Percentiles rank a stretch among this genome's conserved stretches.
Evolutionary conservation across 2,329 filamentous ascomycete genomes (phyloP).

Genomic region (Trichophyton simii): DNA sequence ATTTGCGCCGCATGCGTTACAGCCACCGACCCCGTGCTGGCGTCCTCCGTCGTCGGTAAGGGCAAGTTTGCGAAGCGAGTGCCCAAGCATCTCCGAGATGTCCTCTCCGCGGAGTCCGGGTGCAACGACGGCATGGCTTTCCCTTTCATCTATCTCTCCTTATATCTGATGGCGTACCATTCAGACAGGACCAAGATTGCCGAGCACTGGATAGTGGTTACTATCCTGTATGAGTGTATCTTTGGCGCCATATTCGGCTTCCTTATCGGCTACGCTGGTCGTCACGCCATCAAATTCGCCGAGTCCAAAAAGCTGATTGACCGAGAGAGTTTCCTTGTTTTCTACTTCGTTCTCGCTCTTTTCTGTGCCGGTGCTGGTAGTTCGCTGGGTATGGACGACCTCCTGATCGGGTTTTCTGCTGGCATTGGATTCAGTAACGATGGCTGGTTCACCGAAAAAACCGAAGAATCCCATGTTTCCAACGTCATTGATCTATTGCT

Average conservation of each 20-base stretch:
- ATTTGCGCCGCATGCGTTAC: slow-evolving; percentile 86
- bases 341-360: slow-evolving; percentile 92
- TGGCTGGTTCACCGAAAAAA: slow-evolving; percentile 97
- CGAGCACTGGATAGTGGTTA: slow-evolving; percentile 78
- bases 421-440: slow-evolving; percentile 99
- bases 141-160: slow-evolving; percentile 83
- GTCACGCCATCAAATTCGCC: slow-evolving; percentile 78
- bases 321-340: slow-evolving; percentile 92
- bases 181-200: slow-evolving; percentile 56
- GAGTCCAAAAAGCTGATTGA: slow-evolving; percentile 81
- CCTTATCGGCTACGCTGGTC: slow-evolving; percentile 71
- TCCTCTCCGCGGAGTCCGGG: slow-evolving; percentile 90
- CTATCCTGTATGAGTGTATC: slow-evolving; percentile 88
- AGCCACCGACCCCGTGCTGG: slow-evolving; percentile 89
- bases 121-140: slow-evolving; percentile 99
- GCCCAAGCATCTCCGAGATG: slow-evolving; percentile 89
- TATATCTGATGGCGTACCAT: slow-evolving; percentile 79
- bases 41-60: slow-evolving; percentile 95
- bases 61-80: slow-evolving; percentile 97
- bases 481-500: slow-evolving; percentile 97
- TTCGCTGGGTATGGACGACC: slow-evolving; percentile 80
- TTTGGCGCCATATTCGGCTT: slow-evolving; percentile 88
- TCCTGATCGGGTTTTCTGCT: slow-evolving; percentile 85
- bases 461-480: slow-evolving; percentile 94
- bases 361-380: slow-evolving; percentile 93